Evolutionary conservation across 257 asterid species (phyloP), one percentile per base, ranked within the genome.

Genomic region (Echium plantagineum): DNA sequence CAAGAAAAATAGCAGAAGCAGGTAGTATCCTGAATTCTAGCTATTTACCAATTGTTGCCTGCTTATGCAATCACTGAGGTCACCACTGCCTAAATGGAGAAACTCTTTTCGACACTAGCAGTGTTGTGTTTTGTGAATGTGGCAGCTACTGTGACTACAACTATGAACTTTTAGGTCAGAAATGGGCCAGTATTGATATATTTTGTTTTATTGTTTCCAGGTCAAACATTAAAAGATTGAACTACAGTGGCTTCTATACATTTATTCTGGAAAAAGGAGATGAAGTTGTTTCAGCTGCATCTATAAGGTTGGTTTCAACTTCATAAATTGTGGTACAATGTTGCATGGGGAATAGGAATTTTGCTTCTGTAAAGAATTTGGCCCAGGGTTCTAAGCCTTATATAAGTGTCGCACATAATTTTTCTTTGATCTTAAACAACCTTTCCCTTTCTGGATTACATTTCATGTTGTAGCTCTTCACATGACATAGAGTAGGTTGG

Each of bases 141-240:
- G 56, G 19, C 19, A 7, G 19, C 5, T 52, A 9, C 9, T 17
- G 46, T 7, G 38, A 52, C 56, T 15, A 49, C 13, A 49, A 15
- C n/a, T 49, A 49, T 49, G 54, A 49, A 49, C 20, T 49, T 48
- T 49, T 3, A 15, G 16, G 56, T 5, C 10, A 20, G 26, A 20
- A 35, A 35, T 35, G 46, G 46, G 46, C 15, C 15, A 30, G 15
- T 21, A 7, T 31, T 42, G 21, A 42, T 12, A 35, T 18, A 56
- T 22, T 9, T 56, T 22, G 21, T 17, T 22, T 19, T 53, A 15
- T 2, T 55, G 53, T 61, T 63, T 59, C 56, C 77, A 93, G 99
- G 81, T 93, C 99, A 58, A 93, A 93, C 71, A 76, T 93, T 63
- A 86, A 71, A 75, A 83, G 99, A 77, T 77, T 93, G 77, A 79